Base-by-base conservation (phyloP, 495 filamentous ascomycete species). In the Aspergillus avenaceus region DNA sequence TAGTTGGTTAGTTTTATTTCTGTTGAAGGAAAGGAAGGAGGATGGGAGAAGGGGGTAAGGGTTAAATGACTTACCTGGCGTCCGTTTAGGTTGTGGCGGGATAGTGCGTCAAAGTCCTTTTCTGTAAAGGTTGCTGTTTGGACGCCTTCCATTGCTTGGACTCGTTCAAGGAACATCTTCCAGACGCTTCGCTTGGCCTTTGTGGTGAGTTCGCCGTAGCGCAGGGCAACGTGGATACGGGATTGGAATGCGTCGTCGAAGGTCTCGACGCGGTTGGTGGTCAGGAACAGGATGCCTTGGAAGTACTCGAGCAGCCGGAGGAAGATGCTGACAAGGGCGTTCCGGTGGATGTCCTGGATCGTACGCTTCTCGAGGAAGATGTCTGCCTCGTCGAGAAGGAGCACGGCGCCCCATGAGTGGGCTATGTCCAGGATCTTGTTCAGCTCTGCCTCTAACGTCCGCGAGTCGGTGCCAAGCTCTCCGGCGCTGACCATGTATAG, bases 401-500 rank as follows among this genome's bases (percentile, higher is more conserved):
- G 73, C 23, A 91, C 82, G 0, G 89, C 89, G 14, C 87, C 90
- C 90, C 91, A 95, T 2, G 82, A 82, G 62, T 92, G 88, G 14
- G 88, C 88, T 41, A 95, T 87, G 53, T 95, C 88, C 29, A 96
- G 77, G 44, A 95, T 92, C 62, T 86, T 85, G 53, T 86, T 85
- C 13, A 96, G 77, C 56, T 91, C 84, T n/a, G 67, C 70, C 64
- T 95, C 91, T 7, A 96, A 75, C 14, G 76, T 81, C n/a, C 84
- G 74, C 3, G 86, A 80, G 59, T 91, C 85, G 0, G 87, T 95
- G 34, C 90, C 90, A 1, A 95, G 69, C 56, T 93, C 89, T 26
- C 88, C 88, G 2, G 87, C 87, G 37, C 78, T 84, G 49, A 93
- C 88, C 81, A 86, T 89, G 62, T 95, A 95, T 9, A 96, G 70